Evolutionary conservation across 306 rosid species (phyloP).

Genomic region (Dalbergia cochinchinensis): DNA sequence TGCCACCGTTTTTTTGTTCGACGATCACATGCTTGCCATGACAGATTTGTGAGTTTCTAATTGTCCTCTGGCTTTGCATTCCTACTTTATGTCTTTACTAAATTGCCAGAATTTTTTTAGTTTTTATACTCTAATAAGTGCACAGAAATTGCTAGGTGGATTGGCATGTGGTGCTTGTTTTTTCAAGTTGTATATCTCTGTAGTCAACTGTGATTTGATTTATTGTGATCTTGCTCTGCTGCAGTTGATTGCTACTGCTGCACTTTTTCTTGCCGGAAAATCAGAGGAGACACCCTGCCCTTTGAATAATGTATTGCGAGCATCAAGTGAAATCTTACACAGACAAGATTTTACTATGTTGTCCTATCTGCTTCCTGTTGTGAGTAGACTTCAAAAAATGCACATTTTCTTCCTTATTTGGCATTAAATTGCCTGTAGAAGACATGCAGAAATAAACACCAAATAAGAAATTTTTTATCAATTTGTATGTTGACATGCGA

Average conservation of each 20-base stretch:
- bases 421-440: slow-evolving; percentile 5
- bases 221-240: slow-evolving; percentile 28
- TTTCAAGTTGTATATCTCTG: not conserved
- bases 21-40: slow-evolving; percentile 93
- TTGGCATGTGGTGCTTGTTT: not conserved
- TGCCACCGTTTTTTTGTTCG: slow-evolving; percentile 97
- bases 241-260: slow-evolving; percentile 96
- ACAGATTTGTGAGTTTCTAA: slow-evolving; percentile 85
- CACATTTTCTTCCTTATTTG: not conserved
- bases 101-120: too few relatives aligned
- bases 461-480: slow-evolving; percentile 10
- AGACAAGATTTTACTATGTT: slow-evolving; percentile 77
- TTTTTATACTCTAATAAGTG: not conserved
- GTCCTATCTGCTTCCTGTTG: slow-evolving; percentile 84
- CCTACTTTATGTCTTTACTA: not conserved
- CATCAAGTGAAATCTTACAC: slow-evolving; percentile 79
- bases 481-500: not conserved
- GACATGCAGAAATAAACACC: slow-evolving; percentile 16
- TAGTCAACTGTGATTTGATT: not conserved
- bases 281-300: slow-evolving; percentile 94
- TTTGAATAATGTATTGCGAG: slow-evolving; percentile 76
- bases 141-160: not conserved
- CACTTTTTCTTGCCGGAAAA: slow-evolving; percentile 92
- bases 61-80: slow-evolving; percentile 23
- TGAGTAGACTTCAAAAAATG: slow-evolving; percentile 55